phyloP scores from a whole-genome alignment of 495 filamentous ascomycete genomes.

The Lichenothelia convexa region DNA sequence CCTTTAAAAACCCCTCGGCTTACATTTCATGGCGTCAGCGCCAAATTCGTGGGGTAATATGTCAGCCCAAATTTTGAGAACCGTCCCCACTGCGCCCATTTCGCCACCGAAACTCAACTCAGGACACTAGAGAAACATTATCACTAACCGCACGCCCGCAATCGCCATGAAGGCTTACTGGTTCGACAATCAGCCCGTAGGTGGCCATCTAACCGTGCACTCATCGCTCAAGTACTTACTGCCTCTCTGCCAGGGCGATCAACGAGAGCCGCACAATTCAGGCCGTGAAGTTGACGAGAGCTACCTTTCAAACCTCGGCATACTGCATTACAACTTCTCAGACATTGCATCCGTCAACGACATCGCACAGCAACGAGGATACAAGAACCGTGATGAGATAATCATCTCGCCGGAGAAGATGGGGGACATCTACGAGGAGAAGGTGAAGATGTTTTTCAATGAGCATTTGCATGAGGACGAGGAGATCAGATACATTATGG shows the following conservation, averaged over 20 bases:
- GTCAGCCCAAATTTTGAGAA: too few species aligned
- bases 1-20: too few species aligned
- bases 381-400: conserved; percentile 91
- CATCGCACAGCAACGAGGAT: conserved; percentile 56
- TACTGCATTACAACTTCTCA: conserved; percentile 55
- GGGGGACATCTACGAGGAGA: conserved; percentile 73
- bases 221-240: background rate
- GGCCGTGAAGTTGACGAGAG: conserved; percentile 39
- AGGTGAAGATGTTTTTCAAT: conserved; percentile 80
- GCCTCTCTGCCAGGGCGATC: conserved; percentile 50
- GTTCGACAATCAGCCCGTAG: conserved; percentile 62
- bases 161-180: conserved; percentile 60
- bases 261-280: conserved; percentile 77
- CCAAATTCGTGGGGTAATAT: too few species aligned
- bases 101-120: too few species aligned
- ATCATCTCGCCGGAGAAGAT: conserved; percentile 73
- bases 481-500: conserved; percentile 94
- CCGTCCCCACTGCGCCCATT: too few species aligned
- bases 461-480: conserved; percentile 98
- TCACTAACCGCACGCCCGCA: background rate
- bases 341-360: conserved; percentile 44
- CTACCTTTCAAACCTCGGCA: conserved; percentile 55
- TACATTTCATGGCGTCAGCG: too few species aligned
- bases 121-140: too few species aligned
- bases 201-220: conserved; percentile 12